Conservation (phyloP, 2,329 filamentous ascomycete species). For the Aspergillaceae sp. region DNA sequence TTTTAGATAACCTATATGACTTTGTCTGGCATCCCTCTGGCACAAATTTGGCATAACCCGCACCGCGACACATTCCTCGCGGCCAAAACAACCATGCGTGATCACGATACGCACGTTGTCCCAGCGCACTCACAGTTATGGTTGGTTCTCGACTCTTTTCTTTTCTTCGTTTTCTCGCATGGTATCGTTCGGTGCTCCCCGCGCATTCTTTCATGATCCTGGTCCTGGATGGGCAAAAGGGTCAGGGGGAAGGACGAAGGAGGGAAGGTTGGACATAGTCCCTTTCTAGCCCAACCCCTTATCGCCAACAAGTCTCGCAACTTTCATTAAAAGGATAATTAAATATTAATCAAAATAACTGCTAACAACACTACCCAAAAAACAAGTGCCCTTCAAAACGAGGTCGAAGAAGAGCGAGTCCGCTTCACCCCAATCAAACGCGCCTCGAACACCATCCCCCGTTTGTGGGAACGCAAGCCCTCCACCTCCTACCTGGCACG, state of each 20-base stretch:
- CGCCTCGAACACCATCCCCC: conserved; percentile 24
- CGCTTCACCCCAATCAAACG: conserved; percentile 35
- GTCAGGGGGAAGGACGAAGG: neutral
- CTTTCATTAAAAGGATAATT: too few species aligned
- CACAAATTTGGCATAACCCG: neutral
- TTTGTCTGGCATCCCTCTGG: neutral
- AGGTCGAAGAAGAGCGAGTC: conserved; percentile 19
- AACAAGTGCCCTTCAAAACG: neutral
- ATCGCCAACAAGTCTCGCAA: too few species aligned
- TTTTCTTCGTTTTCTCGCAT: neutral
- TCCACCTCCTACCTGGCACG: conserved; percentile 33
- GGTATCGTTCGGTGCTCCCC: too few species aligned
- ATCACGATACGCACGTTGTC: conserved; percentile 1
- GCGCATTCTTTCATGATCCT: neutral
- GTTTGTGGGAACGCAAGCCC: conserved; percentile 39
- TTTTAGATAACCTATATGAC: neutral
- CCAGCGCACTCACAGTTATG: conserved; percentile 1
- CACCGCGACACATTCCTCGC: conserved; percentile 5
- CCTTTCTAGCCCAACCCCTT: neutral
- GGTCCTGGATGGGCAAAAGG: neutral
- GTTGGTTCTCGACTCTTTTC: conserved; percentile 3
- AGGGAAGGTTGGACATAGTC: neutral
- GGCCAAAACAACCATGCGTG: conserved; percentile 4
- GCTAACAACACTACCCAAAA: neutral
- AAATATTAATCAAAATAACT: neutral